Evolutionary conservation across 805 yeast genomes (phyloP).

Genomic region (Yarrowia keelungensis): DNA sequence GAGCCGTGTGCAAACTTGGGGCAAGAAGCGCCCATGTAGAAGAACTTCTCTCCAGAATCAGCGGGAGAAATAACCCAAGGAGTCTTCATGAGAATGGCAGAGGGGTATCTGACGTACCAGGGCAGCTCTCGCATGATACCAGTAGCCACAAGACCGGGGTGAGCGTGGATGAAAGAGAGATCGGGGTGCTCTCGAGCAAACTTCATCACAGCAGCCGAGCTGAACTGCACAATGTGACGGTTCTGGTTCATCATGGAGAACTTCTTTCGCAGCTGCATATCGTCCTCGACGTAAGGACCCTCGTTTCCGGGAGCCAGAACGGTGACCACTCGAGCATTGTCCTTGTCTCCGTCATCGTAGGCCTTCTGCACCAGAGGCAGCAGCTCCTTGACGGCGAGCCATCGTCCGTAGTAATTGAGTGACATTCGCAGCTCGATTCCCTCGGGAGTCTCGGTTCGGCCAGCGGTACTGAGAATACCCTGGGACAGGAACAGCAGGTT

Average conservation of each 20-base stretch:
- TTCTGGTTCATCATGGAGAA: constrained; percentile 41
- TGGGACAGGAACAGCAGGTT: constrained; percentile 43
- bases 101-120: constrained; percentile 41
- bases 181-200: constrained; percentile 44
- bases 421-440: constrained; percentile 47
- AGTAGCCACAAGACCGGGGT: constrained; percentile 46
- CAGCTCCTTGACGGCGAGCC: constrained; percentile 44
- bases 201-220: constrained; percentile 42
- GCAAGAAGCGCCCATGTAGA: constrained; percentile 42
- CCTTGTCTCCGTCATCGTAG: constrained; percentile 40
- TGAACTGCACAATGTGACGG: constrained; percentile 42
- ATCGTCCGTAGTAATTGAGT: constrained; percentile 46
- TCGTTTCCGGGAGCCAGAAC: constrained; percentile 46
- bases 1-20: constrained; percentile 43
- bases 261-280: constrained; percentile 45
- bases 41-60: constrained; percentile 44
- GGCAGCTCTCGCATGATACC: constrained; percentile 43
- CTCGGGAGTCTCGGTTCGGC: constrained; percentile 48
- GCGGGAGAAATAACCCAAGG: constrained; percentile 40
- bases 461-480: constrained; percentile 48
- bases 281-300: constrained; percentile 43
- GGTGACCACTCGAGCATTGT: constrained; percentile 46
- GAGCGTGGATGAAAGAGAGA: constrained; percentile 44
- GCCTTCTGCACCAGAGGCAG: constrained; percentile 44
- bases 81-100: constrained; percentile 31